These are phyloP conservation scores for Lignosus rhinocerotis DNA, from an alignment of 1,284 basidiomycete genomes.

Conservation along the genomic window DNA sequence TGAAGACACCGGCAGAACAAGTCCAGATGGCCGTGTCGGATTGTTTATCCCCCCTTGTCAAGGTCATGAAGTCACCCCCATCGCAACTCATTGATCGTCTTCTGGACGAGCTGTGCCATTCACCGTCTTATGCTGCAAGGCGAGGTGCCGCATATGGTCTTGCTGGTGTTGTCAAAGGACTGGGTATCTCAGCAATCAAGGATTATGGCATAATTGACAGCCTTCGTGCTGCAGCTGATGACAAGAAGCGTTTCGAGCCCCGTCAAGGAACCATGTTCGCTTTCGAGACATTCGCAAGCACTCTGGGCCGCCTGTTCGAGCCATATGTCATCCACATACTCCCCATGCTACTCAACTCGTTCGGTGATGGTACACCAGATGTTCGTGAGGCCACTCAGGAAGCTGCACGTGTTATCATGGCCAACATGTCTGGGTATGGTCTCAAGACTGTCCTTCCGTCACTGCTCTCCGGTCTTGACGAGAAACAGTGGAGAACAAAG, in stretches of 20 bases:
- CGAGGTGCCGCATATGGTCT: slow-evolving; percentile 96
- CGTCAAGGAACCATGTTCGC: slow-evolving; percentile 96
- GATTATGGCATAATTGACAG: slow-evolving; percentile 81
- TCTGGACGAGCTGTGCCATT: slow-evolving; percentile 75
- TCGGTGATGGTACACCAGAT: slow-evolving; percentile 89
- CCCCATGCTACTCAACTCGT: slow-evolving; percentile 83
- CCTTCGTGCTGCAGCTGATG: slow-evolving; percentile 79
- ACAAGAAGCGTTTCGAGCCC: slow-evolving; percentile 86
- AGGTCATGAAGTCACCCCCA: slow-evolving; percentile 67
- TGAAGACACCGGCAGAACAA: slow-evolving; percentile 94
- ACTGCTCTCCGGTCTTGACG: slow-evolving; percentile 89
- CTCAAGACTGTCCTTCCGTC: slow-evolving; percentile 95
- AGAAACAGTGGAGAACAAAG: slow-evolving; percentile 99
- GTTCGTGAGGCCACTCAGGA: slow-evolving; percentile 96
- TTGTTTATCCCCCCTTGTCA: slow-evolving; percentile 87
- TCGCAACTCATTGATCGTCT: slow-evolving; percentile 75
- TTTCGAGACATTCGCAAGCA: slow-evolving; percentile 88
- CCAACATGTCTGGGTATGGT: slow-evolving; percentile 90
- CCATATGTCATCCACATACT: slow-evolving; percentile 91
- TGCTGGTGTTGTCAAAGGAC: slow-evolving; percentile 90
- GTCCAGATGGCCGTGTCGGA: slow-evolving; percentile 98
- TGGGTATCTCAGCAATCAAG: slow-evolving; percentile 85
- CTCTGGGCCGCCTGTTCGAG: slow-evolving; percentile 89
- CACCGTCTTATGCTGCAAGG: slow-evolving; percentile 87
- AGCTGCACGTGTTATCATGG: slow-evolving; percentile 94